Base-by-base conservation (phyloP, 768 basidiomycete species). In the Ramaria sp. region DNA sequence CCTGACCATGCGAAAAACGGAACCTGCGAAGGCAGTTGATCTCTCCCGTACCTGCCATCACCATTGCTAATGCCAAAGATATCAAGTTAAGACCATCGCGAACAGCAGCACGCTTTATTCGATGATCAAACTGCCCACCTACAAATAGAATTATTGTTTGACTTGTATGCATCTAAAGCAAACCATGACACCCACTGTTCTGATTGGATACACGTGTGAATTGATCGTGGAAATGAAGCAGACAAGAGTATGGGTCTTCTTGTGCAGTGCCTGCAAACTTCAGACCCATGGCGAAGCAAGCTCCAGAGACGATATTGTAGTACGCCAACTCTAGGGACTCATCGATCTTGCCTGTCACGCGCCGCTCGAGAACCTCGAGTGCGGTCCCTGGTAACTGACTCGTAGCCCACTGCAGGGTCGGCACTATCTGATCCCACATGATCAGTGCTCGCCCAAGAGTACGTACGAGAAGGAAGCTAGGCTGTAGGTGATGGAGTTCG, bases 21-120 rank as follows among this genome's bases (percentile, higher is more conserved):
- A 98, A 75, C 20, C 93, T 78, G 18, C 90, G 80, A 16, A 98
- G 72, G 60, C 88, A 90, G 53, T 85, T 86, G 48, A 97, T 79
- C 66, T 98, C 93, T 3, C 96, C 96, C 0, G 93, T 95, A 9
- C 96, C 96, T 1, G 95, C 92, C 90, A 98, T 95, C 41, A 98
- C 86, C 78, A 95, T 86, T 63, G 88, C 83, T 30, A 96, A 70
- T 0, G 93, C 75, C 34, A 96, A 75, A 0, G 89, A 86, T 52
- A 98, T 85, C 38, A 94, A 71, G 63, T 88, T 94, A 34, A 97
- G 72, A 3, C 89, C 90, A 61, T 92, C 89, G 12, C 93, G 78
- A 22, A 94, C 78, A 3, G 91, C 85, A 5, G 86, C 83, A 1
- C 93, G 82, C 62, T 87, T 85, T 65, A 97, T 91, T 62, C 85